phyloP scores from a whole-genome alignment of 805 yeast genomes.

The Wickerhamiella brachini region DNA sequence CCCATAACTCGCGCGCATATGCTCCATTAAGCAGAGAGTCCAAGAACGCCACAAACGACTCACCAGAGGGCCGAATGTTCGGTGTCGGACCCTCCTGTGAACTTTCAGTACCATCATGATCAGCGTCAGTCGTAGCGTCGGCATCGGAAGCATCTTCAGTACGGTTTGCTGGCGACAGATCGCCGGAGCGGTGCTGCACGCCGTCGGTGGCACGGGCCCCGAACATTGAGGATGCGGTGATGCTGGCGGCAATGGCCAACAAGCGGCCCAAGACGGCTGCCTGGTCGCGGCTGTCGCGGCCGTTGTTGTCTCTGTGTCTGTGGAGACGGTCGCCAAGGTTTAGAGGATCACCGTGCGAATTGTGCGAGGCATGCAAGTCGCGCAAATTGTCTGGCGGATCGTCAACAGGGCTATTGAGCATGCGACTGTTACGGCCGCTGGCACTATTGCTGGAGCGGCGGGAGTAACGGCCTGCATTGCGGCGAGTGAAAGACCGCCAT shows the following conservation, averaged over 20 bases:
- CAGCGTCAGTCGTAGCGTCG: neutral
- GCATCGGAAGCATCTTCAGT: neutral
- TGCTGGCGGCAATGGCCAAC: neutral
- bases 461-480: neutral
- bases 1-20: neutral
- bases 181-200: neutral
- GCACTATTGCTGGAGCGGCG: too few relatives aligned
- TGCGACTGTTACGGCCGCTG: too few relatives aligned
- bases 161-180: too few relatives aligned
- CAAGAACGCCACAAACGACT: neutral
- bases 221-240: neutral
- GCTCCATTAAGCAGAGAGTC: neutral
- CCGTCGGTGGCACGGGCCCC: neutral
- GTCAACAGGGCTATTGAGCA: too few relatives aligned
- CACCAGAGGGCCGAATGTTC: neutral
- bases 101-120: too few relatives aligned
- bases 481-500: neutral
- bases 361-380: too few relatives aligned
- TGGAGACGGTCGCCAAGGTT: neutral
- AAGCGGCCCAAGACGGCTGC: neutral
- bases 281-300: constrained; percentile 1
- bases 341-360: neutral
- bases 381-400: too few relatives aligned
- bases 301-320: neutral
- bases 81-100: too few relatives aligned